Percentiles rank a stretch among this genome's conserved stretches.
Conservation (phyloP, 2,329 filamentous ascomycete genomes). For the Penicillium aurantiogriseum region DNA sequence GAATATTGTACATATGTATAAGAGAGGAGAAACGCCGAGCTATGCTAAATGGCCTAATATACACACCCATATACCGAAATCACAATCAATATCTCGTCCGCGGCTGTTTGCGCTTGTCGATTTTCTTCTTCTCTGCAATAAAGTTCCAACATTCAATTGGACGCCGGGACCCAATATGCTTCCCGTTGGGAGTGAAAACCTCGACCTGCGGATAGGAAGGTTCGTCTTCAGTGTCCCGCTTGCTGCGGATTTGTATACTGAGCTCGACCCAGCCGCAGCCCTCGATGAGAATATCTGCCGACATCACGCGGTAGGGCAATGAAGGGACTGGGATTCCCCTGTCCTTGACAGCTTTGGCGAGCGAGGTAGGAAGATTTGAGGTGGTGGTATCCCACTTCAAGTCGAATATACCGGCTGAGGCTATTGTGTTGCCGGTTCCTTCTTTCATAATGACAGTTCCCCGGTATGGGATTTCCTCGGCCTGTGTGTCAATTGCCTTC, state of each 20-base stretch:
- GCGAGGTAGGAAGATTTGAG: slow-evolving; percentile 70
- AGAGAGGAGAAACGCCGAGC: slow-evolving; percentile 17
- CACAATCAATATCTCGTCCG: slow-evolving; percentile 13
- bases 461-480: slow-evolving; percentile 58
- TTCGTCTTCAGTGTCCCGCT: slow-evolving; percentile 34
- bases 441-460: slow-evolving; percentile 64
- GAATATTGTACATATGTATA: background rate
- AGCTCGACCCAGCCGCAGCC: slow-evolving; percentile 93
- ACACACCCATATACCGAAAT: slow-evolving; percentile 12
- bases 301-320: slow-evolving; percentile 76
- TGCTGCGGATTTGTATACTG: slow-evolving; percentile 72
- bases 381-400: slow-evolving; percentile 82
- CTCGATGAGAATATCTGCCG: slow-evolving; percentile 83
- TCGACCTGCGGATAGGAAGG: slow-evolving; percentile 64
- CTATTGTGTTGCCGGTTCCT: slow-evolving; percentile 58
- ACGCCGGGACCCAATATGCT: slow-evolving; percentile 59
- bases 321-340: slow-evolving; percentile 51
- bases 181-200: slow-evolving; percentile 81
- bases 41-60: slow-evolving; percentile 22
- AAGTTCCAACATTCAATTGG: slow-evolving; percentile 38
- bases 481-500: slow-evolving; percentile 75
- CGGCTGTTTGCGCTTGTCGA: slow-evolving; percentile 31
- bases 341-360: slow-evolving; percentile 63
- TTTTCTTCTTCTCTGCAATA: slow-evolving; percentile 31
- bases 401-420: slow-evolving; percentile 70